Evolutionary conservation across 2,329 filamentous ascomycete genomes (phyloP).

Genomic region (Uncinocarpus reesii): DNA sequence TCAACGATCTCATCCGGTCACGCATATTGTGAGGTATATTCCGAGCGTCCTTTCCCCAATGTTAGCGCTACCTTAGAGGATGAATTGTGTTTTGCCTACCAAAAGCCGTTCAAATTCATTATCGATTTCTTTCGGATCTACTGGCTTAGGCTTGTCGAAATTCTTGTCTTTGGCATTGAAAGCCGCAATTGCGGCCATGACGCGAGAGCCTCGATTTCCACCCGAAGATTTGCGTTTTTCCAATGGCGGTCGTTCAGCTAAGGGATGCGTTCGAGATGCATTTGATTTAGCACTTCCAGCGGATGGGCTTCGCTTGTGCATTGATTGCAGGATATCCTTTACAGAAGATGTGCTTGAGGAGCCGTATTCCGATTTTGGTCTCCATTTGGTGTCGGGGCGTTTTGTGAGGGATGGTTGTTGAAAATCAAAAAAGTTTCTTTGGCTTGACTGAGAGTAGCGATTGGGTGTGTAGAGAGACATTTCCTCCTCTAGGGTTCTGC

Average conservation of each 20-base stretch:
- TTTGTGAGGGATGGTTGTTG: constrained; percentile 39
- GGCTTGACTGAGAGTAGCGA: constrained; percentile 51
- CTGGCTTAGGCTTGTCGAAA: constrained; percentile 35
- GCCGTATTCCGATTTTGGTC: constrained; percentile 46
- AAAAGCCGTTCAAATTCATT: constrained; percentile 52
- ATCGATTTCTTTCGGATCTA: constrained; percentile 49
- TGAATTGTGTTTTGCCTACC: constrained; percentile 41
- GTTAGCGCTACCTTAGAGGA: constrained; percentile 21
- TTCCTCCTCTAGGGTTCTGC: constrained; percentile 43
- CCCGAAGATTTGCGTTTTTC: constrained; percentile 21
- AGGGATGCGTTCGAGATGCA: constrained; percentile 10
- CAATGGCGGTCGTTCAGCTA: constrained; percentile 17
- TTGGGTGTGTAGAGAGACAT: constrained; percentile 50
- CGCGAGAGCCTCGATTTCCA: constrained; percentile 44
- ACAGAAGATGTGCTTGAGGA: constrained; percentile 34
- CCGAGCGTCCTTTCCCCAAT: constrained; percentile 58
- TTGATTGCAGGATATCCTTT: constrained; percentile 24
- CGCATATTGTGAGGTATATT: constrained; percentile 92
- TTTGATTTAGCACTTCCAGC: constrained; percentile 5
- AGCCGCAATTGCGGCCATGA: constrained; percentile 55
- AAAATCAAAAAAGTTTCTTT: constrained; percentile 50
- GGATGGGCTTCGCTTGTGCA: constrained; percentile 11
- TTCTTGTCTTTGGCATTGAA: constrained; percentile 46
- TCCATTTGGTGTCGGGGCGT: constrained; percentile 32
- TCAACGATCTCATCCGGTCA: constrained; percentile 86